Percentiles rank a stretch among this genome's conserved stretches.
These are phyloP conservation scores for Fusarium chuoi DNA, from an alignment of 2,329 filamentous ascomycete species.

Conservation along the genomic window DNA sequence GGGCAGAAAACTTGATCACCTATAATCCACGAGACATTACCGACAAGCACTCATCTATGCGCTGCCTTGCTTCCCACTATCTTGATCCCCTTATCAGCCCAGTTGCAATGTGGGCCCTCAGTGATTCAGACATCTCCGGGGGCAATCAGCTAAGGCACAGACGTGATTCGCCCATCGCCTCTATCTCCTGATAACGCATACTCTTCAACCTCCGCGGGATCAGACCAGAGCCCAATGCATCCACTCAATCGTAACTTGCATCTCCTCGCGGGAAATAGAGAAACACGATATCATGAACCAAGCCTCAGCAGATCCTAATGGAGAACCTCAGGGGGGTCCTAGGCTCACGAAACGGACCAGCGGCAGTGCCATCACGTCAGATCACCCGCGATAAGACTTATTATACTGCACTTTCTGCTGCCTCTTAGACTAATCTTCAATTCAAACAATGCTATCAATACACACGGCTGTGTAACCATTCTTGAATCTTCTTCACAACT, in stretches of 20 bases:
- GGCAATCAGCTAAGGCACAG: constrained; percentile 31
- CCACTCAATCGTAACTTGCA: constrained; percentile 41
- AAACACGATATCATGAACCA: constrained; percentile 30
- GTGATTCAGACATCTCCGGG: constrained; percentile 44
- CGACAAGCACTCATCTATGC: constrained; percentile 2
- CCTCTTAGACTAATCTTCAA: not conserved
- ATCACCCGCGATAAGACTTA: constrained; percentile 23
- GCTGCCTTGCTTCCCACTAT: constrained; percentile 5
- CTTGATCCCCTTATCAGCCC: constrained; percentile 32
- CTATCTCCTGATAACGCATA: constrained; percentile 34
- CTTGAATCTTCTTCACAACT: not conserved
- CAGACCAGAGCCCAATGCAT: constrained; percentile 17
- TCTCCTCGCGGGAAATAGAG: constrained; percentile 45
- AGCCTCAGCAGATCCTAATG: constrained; percentile 23
- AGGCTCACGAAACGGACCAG: constrained; percentile 8
- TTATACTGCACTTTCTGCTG: constrained; percentile 18
- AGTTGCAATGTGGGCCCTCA: constrained; percentile 26
- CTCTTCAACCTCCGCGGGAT: constrained; percentile 42
- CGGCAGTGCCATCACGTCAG: constrained; percentile 15
- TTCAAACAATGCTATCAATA: not conserved
- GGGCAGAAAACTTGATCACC: not conserved
- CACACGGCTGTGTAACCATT: not conserved
- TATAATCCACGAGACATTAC: constrained; percentile 10
- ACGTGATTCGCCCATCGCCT: constrained; percentile 40
- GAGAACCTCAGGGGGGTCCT: constrained; percentile 1